These are phyloP conservation scores for Boletus sp. DNA, from an alignment of 768 basidiomycete species.

Conservation along the genomic window DNA sequence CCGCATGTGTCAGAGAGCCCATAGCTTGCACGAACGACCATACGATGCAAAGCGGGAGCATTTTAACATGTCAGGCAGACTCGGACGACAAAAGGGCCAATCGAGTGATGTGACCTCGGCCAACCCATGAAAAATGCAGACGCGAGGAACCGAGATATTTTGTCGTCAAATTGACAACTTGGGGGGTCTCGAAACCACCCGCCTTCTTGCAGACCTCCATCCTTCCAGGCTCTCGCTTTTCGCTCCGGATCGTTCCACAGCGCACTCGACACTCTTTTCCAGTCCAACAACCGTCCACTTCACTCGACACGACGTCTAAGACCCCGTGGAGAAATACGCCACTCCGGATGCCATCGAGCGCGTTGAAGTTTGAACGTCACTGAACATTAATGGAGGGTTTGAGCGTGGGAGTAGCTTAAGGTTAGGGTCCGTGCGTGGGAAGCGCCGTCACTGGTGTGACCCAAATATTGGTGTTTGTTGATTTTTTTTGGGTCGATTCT, in stretches of 20 bases:
- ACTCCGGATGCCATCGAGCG: neutral
- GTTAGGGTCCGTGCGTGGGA: conserved; percentile 49
- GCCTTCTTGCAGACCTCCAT: neutral
- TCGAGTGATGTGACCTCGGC: neutral
- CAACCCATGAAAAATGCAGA: neutral
- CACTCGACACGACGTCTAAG: neutral
- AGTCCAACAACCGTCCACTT: neutral
- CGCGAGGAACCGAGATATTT: conserved; percentile 6
- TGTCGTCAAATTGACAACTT: conserved; percentile 6
- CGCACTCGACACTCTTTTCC: neutral
- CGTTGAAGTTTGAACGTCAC: neutral
- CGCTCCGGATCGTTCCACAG: neutral
- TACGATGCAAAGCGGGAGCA: neutral
- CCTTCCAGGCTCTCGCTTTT: neutral
- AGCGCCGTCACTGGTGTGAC: conserved; percentile 31
- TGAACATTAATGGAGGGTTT: conserved; percentile 9
- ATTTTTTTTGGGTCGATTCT: conserved; percentile 38
- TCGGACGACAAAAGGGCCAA: neutral
- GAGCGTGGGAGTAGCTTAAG: conserved; percentile 34
- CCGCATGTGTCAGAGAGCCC: neutral
- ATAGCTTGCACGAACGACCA: neutral
- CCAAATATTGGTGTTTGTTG: conserved; percentile 41
- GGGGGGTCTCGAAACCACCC: conserved; percentile 31
- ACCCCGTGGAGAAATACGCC: neutral
- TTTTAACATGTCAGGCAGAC: too few species aligned